Evolutionary conservation across 352 stramenopile genomes (phyloP).

Genomic region (Phytophthora gonapodyides): DNA sequence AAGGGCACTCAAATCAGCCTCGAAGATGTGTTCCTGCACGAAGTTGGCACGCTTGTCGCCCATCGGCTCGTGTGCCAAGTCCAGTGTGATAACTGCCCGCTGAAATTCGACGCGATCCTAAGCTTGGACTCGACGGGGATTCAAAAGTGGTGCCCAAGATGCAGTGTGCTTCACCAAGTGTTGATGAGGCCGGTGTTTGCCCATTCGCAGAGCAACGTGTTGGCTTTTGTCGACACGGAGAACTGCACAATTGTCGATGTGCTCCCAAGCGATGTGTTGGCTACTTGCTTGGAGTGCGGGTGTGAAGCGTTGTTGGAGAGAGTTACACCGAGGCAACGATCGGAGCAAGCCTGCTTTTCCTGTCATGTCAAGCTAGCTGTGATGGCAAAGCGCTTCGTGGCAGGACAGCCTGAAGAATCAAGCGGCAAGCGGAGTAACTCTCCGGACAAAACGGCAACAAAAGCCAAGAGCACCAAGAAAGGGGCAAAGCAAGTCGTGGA

Average conservation of each 20-base stretch:
- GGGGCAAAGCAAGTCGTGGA: conserved; percentile 42
- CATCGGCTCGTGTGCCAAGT: conserved; percentile 69
- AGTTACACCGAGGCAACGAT: conserved; percentile 52
- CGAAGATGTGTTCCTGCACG: conserved; percentile 75
- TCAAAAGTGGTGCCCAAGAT: conserved; percentile 84
- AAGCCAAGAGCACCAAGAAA: conserved; percentile 44
- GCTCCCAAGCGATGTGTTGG: conserved; percentile 70
- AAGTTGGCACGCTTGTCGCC: conserved; percentile 75
- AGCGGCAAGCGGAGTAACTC: conserved; percentile 23
- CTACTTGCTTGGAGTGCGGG: conserved; percentile 69
- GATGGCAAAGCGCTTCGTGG: conserved; percentile 62
- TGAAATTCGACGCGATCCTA: conserved; percentile 69
- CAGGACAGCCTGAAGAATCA: conserved; percentile 28
- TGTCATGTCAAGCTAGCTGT: conserved; percentile 84
- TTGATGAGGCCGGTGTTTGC: conserved; percentile 71
- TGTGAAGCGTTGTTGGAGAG: conserved; percentile 66
- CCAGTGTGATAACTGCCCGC: conserved; percentile 73
- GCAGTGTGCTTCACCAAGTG: conserved; percentile 73
- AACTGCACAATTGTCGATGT: conserved; percentile 79
- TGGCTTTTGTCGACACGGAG: conserved; percentile 73
- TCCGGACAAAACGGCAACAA: conserved; percentile 13
- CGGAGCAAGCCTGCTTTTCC: conserved; percentile 69
- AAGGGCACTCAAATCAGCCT: conserved; percentile 62
- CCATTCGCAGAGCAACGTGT: conserved; percentile 61
- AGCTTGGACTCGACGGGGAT: conserved; percentile 47